Percentiles rank a stretch among this genome's conserved stretches.
phyloP scores from a whole-genome alignment of 768 basidiomycete species.

The Mycena latifolia region DNA sequence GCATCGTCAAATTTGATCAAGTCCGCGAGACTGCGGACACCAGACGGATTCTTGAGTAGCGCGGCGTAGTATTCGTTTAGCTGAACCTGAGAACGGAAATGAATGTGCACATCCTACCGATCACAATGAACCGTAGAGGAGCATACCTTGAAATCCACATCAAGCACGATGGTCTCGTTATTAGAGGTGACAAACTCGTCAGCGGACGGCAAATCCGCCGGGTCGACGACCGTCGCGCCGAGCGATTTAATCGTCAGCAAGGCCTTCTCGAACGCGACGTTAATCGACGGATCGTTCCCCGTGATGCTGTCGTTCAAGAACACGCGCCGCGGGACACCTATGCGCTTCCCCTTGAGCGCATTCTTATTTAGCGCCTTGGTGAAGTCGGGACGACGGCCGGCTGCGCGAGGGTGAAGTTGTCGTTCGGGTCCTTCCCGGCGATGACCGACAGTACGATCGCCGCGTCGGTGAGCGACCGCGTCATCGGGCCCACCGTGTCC shows the following conservation, averaged over 20 bases:
- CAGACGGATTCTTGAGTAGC: constrained; percentile 65
- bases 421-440: constrained; percentile 65
- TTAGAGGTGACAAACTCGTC: constrained; percentile 59
- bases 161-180: constrained; percentile 68
- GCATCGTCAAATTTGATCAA: constrained; percentile 69
- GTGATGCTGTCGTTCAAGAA: constrained; percentile 49
- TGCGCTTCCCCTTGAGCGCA: constrained; percentile 62
- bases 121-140: neutral
- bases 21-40: constrained; percentile 66
- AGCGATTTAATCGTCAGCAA: constrained; percentile 50
- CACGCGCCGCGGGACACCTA: constrained; percentile 63
- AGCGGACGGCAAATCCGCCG: constrained; percentile 69
- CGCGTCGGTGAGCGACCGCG: constrained; percentile 65
- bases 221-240: constrained; percentile 69
- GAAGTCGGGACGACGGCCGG: constrained; percentile 64
- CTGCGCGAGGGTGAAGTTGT: constrained; percentile 65
- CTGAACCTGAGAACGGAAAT: constrained; percentile 55
- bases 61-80: constrained; percentile 61
- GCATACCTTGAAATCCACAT: constrained; percentile 69
- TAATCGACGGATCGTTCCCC: constrained; percentile 50
- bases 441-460: constrained; percentile 67
- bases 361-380: constrained; percentile 61
- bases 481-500: constrained; percentile 71
- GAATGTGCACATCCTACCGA: neutral
- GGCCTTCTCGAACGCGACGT: constrained; percentile 54